Evolutionary conservation across 768 basidiomycete species (phyloP).

Genomic region (Pisolithus sp.): DNA sequence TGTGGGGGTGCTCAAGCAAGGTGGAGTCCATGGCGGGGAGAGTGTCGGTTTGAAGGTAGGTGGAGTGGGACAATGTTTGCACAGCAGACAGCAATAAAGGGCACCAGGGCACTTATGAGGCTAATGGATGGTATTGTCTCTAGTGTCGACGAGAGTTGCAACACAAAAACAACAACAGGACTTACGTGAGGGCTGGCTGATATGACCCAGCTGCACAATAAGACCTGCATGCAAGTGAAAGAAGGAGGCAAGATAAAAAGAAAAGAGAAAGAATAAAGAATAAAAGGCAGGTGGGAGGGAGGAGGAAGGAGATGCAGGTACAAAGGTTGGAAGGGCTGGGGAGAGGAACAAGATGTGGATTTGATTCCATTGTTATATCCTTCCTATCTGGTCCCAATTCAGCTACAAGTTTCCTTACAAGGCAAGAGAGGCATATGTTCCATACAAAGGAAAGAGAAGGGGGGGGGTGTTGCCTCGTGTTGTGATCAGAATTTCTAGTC

Average conservation of each 20-base stretch:
- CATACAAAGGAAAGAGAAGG: too few relatives aligned
- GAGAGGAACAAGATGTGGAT: neutral
- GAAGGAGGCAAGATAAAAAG: slow-evolving; percentile 16
- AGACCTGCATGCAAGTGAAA: slow-evolving; percentile 22
- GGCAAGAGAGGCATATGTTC: slow-evolving; percentile 17
- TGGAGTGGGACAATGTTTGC: slow-evolving; percentile 27
- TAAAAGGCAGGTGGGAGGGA: slow-evolving; percentile 33
- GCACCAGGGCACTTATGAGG: slow-evolving; percentile 22
- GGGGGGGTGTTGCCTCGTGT: slow-evolving; percentile 28
- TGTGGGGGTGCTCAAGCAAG: slow-evolving; percentile 45
- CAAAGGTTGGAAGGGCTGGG: slow-evolving; percentile 6
- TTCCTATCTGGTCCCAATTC: slow-evolving; percentile 3
- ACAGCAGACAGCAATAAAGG: slow-evolving; percentile 38
- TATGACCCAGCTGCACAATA: slow-evolving; percentile 29
- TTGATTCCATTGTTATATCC: slow-evolving; percentile 31
- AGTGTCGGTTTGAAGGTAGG: slow-evolving; percentile 11
- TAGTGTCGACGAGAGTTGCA: neutral
- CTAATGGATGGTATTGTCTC: slow-evolving; percentile 10
- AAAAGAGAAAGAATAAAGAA: too few relatives aligned
- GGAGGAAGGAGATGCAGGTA: slow-evolving; percentile 23
- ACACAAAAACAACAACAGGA: slow-evolving; percentile 6
- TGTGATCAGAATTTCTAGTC: slow-evolving; percentile 25
- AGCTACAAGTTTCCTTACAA: slow-evolving; percentile 6
- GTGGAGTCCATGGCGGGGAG: slow-evolving; percentile 39
- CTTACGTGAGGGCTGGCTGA: slow-evolving; percentile 29